phyloP scores from a whole-genome alignment of 129 eudicot species.

The Artemisia tridentata region DNA sequence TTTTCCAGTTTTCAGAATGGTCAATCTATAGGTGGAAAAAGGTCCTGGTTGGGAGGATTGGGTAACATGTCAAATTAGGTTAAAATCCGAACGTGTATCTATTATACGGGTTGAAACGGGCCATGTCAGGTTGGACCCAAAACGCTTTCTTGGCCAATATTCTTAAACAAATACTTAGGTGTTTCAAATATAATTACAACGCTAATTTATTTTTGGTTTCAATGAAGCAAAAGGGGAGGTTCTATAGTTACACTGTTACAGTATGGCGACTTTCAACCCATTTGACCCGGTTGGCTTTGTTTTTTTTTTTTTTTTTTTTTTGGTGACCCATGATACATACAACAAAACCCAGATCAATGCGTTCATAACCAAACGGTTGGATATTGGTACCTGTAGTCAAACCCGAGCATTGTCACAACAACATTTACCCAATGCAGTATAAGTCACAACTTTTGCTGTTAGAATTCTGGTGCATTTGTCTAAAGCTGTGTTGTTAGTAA shows the following conservation, averaged over 20 bases:
- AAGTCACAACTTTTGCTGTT: neutral
- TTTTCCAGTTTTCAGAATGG: neutral
- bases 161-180: too few species aligned
- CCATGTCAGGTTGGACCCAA: too few species aligned
- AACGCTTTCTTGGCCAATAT: too few species aligned
- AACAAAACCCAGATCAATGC: neutral
- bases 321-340: neutral
- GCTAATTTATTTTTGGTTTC: too few species aligned
- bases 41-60: neutral
- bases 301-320: too few species aligned
- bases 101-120: too few species aligned
- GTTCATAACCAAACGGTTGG: neutral
- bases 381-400: neutral
- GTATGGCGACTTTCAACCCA: too few species aligned
- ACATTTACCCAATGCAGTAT: neutral
- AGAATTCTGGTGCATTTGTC: neutral
- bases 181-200: too few species aligned
- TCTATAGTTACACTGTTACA: too few species aligned
- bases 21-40: neutral
- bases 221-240: too few species aligned
- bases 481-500: neutral
- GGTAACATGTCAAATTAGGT: neutral
- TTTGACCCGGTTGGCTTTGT: neutral
- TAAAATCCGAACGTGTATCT: too few species aligned
- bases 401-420: neutral